Evolutionary conservation across 2,329 filamentous ascomycete genomes (phyloP).

Genomic region (Plectosphaerella plurivora): DNA sequence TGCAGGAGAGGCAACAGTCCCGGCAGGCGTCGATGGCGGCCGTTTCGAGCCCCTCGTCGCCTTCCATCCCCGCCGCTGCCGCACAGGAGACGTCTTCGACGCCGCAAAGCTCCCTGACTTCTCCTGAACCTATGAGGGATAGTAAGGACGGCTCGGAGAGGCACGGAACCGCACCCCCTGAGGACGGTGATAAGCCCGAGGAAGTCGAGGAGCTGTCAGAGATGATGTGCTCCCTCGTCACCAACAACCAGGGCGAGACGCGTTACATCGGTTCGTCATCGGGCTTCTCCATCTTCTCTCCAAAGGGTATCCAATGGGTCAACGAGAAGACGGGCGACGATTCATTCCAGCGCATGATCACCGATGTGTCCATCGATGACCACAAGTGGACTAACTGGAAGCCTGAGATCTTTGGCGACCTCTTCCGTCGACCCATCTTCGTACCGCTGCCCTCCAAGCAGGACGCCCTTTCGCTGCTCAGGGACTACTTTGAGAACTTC

Average conservation of each 20-base stretch:
- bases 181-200: conserved; percentile 48
- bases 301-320: conserved; percentile 97
- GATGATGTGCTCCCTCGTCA: conserved; percentile 98
- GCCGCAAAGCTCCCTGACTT: conserved; percentile 50
- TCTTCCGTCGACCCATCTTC: conserved; percentile 83
- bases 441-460: conserved; percentile 76
- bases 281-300: conserved; percentile 97
- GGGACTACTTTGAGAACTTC: conserved; percentile 97
- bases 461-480: conserved; percentile 83
- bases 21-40: conserved; percentile 42
- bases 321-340: conserved; percentile 96
- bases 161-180: background rate
- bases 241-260: conserved; percentile 90
- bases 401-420: conserved; percentile 90
- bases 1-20: conserved; percentile 53
- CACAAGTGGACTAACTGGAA: conserved; percentile 98
- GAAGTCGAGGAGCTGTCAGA: conserved; percentile 88
- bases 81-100: conserved; percentile 39
- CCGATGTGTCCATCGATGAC: conserved; percentile 83
- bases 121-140: conserved; percentile 42
- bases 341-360: conserved; percentile 93
- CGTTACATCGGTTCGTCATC: conserved; percentile 96
- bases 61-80: conserved; percentile 39
- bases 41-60: conserved; percentile 46
- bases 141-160: conserved; percentile 14